Conservation (phyloP, 306 rosid genomes). For the Begonia fuchsioides region DNA sequence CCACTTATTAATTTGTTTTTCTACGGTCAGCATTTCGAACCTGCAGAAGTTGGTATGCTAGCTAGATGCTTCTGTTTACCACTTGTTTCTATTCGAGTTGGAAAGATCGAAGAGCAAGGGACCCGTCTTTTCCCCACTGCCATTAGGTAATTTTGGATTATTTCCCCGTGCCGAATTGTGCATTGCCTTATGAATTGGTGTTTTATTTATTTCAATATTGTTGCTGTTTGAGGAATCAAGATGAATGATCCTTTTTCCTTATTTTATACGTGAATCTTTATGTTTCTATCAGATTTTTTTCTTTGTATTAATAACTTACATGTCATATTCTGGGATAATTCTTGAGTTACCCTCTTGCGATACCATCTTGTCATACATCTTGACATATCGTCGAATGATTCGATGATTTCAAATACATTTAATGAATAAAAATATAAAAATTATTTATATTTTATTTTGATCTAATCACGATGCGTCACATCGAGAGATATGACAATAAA, state of each 20-base stretch:
- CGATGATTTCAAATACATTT: no score
- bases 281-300: no score
- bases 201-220: neutral
- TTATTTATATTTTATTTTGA: no score
- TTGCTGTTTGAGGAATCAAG: neutral
- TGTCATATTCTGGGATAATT: no score
- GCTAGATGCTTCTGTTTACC: conserved; percentile 98
- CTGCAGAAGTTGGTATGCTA: conserved; percentile 81
- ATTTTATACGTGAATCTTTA: neutral
- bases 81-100: conserved; percentile 86
- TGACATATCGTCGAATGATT: no score
- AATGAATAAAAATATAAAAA: no score
- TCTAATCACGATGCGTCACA: no score
- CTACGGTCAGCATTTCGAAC: conserved; percentile 72
- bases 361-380: no score
- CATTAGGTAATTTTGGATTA: conserved; percentile 39
- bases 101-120: conserved; percentile 66
- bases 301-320: neutral
- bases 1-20: neutral
- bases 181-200: neutral
- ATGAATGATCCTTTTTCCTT: neutral
- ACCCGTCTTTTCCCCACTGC: conserved; percentile 49
- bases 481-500: no score
- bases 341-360: no score
- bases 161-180: no score